phyloP scores from a whole-genome alignment of 805 yeast genomes.

The Metschnikowia colocasiae region DNA sequence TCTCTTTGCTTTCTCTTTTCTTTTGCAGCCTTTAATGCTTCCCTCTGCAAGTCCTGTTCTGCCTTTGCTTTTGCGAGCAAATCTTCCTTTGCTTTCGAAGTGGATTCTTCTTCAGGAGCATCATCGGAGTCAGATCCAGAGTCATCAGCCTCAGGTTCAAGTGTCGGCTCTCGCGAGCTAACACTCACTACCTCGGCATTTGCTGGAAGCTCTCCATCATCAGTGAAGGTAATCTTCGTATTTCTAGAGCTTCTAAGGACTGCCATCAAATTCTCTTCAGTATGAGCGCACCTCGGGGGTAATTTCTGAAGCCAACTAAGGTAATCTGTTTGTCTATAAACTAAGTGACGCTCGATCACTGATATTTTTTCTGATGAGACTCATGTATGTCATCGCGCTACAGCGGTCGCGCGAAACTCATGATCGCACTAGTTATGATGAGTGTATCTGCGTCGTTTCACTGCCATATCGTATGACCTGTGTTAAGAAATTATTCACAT shows the following conservation, averaged over 20 bases:
- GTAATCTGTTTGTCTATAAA: neutral
- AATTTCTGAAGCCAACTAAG: neutral
- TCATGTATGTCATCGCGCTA: constrained; percentile 10
- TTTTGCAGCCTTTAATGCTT: constrained; percentile 26
- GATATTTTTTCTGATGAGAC: constrained; percentile 3
- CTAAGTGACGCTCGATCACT: neutral
- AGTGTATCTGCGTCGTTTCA: too few species aligned
- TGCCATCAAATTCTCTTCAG: constrained; percentile 20
- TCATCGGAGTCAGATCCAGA: constrained; percentile 28
- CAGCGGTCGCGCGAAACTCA: constrained; percentile 11
- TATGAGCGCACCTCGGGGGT: neutral
- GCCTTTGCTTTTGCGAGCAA: constrained; percentile 26
- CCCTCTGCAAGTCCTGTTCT: constrained; percentile 21
- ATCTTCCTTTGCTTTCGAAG: constrained; percentile 25
- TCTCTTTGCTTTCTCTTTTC: constrained; percentile 37
- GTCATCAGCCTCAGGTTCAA: constrained; percentile 17
- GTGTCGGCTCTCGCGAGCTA: constrained; percentile 15
- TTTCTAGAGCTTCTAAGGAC: constrained; percentile 27
- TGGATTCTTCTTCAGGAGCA: constrained; percentile 45
- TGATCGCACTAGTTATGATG: neutral
- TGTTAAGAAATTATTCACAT: too few species aligned
- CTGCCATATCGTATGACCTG: too few species aligned
- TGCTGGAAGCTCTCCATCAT: constrained; percentile 23
- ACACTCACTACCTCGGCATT: constrained; percentile 10
- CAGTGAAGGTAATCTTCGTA: constrained; percentile 32